Evolutionary conservation across 805 yeast genomes (phyloP), one percentile per base, ranked within the genome.

Genomic region (Lipomyces spencermartinsiae): DNA sequence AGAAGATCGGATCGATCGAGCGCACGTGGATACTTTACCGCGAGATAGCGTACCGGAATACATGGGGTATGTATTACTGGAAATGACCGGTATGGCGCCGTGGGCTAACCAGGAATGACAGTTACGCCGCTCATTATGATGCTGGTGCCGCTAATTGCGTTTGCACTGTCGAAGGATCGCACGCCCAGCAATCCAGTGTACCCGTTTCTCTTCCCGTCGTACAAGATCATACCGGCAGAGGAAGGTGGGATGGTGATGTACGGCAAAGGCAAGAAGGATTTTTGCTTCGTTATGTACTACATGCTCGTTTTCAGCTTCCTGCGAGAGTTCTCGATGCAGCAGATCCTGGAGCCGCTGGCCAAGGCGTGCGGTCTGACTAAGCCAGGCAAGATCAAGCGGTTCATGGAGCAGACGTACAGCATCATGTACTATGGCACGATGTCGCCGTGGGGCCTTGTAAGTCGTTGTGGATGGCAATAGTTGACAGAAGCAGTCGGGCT

Each of bases 401-500:
- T 94, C 79, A 87, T 92, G 89, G 99, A 95, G 79, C 99, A 95
- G 81, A 84, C 93, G 7, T 95, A 94, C 77, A 86, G 94, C 1
- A 84, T 92, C 74, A 77, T 91, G 68, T 95, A 95, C 80, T 93
- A 89, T 76, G 90, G 93, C 12, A 70, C 87, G 7, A 83, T 91
- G 34, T 96, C 97, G 16, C 96, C 97, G 0, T 83, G 89, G 66
- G 99, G 99, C 1, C 81, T 95, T 56, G 66, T 62, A 25, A 59
- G 63, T 60, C 4, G 19, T 25, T 10, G 12, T 16, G 22, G 49
- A 53, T 53, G 31, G n/a, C 25, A 22, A 39, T 2, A 14, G 8
- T 7, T 22, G 14, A 33, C n/a, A 22, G 54, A 2, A 5, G 29
- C 34, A 53, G n/a, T 25, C 16, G 22, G 33, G 19, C 56, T 53